Base-by-base conservation (phyloP, 2,329 filamentous ascomycete species). In the Metarhizium rileyi region DNA sequence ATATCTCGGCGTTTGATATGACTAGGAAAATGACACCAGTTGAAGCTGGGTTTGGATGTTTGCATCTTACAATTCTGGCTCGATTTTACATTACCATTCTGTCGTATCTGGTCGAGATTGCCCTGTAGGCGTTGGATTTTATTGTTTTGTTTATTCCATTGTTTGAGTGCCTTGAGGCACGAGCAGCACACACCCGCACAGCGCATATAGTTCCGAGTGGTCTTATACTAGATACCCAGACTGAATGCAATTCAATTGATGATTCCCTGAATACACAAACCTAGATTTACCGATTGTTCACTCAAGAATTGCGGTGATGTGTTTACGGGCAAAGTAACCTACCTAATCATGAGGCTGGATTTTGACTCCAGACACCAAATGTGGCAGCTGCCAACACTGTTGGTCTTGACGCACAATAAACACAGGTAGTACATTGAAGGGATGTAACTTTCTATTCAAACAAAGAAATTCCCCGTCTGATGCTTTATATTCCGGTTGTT, bases 221-320 rank as follows among this genome's bases (percentile, higher is more conserved):
- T 35, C 28, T 50, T 50, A 36, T 44, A 50, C 30, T 41, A 50
- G 44, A 50, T 47, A 44, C 45, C 44, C 45, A 50, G 49, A 47
- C 47, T 50, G 44, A 41, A 27, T 36, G 38, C 38, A 20, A 38
- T 38, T 6, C 6, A 42, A 12, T 30, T 30, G 28, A 30, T 38
- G 45, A n/a, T n/a, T n/a, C n/a, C n/a, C n/a, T n/a, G n/a, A n/a
- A n/a, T n/a, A n/a, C n/a, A n/a, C n/a, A n/a, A n/a, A n/a, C n/a
- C n/a, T n/a, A n/a, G n/a, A n/a, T n/a, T n/a, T n/a, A n/a, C n/a
- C n/a, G n/a, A n/a, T n/a, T n/a, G n/a, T n/a, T n/a, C n/a, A n/a
- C n/a, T n/a, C n/a, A n/a, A n/a, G n/a, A n/a, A n/a, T n/a, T n/a
- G n/a, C n/a, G n/a, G n/a, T n/a, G n/a, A n/a, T n/a, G n/a, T n/a